Conservation (phyloP, 176 grass and related monocot species). For the Secale cereale region DNA sequence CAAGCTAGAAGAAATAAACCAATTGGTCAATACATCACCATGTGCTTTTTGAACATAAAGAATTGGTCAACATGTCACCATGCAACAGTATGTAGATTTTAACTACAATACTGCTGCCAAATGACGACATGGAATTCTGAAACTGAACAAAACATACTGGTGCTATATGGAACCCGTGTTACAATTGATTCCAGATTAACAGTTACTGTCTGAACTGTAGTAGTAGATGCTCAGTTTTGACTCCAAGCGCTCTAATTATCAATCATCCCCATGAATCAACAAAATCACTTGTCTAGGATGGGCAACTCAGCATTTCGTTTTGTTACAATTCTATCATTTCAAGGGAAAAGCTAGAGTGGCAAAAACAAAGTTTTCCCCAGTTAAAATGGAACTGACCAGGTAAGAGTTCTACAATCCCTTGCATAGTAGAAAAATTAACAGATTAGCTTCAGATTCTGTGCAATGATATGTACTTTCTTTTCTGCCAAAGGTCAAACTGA, state of each 20-base stretch:
- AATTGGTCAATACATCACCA: constrained; percentile 8
- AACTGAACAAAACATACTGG: not conserved
- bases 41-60: not conserved
- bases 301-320: not conserved
- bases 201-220: not conserved
- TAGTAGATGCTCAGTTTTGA: constrained; percentile 11
- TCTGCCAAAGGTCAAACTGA: not conserved
- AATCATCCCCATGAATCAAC: not conserved
- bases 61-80: not conserved
- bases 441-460: constrained; percentile 5
- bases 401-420: not conserved
- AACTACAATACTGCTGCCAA: not conserved
- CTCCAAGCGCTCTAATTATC: constrained; percentile 2
- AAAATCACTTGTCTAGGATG: not conserved
- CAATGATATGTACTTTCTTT: not conserved
- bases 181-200: constrained; percentile 13
- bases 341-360: no score
- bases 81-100: not conserved
- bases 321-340: not conserved
- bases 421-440: not conserved
- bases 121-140: not conserved
- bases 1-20: constrained; percentile 49
- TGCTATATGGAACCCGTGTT: not conserved
- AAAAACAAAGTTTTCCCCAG: no score
- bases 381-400: not conserved